Conservation (phyloP, 495 filamentous ascomycete species). For the Amorphotheca resinae region DNA sequence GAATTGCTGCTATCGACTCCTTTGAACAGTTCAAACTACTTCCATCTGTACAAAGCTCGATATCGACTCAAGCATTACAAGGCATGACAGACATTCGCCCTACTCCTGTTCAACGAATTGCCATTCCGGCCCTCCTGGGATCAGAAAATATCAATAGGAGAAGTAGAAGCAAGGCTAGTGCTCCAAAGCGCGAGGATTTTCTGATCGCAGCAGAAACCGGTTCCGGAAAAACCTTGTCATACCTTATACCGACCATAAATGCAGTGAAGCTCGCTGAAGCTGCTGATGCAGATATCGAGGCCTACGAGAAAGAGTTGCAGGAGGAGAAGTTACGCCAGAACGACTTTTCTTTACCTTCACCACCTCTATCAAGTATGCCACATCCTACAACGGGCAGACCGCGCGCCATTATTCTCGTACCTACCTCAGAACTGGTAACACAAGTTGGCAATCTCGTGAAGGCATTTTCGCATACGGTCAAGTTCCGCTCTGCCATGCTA, state of each 20-base stretch:
- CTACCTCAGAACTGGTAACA: constrained; percentile 83
- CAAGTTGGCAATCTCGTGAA: constrained; percentile 77
- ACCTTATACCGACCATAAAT: constrained; percentile 71
- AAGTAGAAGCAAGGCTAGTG: background rate
- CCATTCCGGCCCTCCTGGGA: constrained; percentile 67
- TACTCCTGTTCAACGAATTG: constrained; percentile 78
- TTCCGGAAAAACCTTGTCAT: constrained; percentile 91
- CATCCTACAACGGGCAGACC: constrained; percentile 66
- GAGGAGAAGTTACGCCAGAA: constrained; percentile 31
- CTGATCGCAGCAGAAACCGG: constrained; percentile 92
- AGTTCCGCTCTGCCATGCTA: constrained; percentile 68
- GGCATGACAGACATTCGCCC: constrained; percentile 60
- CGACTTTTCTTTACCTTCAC: constrained; percentile 9
- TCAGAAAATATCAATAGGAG: constrained; percentile 13
- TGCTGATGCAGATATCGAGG: constrained; percentile 41
- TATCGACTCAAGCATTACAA: constrained; percentile 55
- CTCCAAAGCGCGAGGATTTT: constrained; percentile 53
- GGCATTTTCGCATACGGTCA: constrained; percentile 63
- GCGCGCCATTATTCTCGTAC: constrained; percentile 76
- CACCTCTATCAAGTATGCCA: constrained; percentile 46
- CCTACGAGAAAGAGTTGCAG: constrained; percentile 35
- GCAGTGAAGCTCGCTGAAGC: constrained; percentile 69
- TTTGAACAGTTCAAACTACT: constrained; percentile 73
- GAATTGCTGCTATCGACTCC: constrained; percentile 52
- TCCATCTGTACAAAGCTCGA: constrained; percentile 58